These are phyloP conservation scores for Gleditsia sinensis DNA, from an alignment of 306 rosid genomes.

Conservation along the genomic window DNA sequence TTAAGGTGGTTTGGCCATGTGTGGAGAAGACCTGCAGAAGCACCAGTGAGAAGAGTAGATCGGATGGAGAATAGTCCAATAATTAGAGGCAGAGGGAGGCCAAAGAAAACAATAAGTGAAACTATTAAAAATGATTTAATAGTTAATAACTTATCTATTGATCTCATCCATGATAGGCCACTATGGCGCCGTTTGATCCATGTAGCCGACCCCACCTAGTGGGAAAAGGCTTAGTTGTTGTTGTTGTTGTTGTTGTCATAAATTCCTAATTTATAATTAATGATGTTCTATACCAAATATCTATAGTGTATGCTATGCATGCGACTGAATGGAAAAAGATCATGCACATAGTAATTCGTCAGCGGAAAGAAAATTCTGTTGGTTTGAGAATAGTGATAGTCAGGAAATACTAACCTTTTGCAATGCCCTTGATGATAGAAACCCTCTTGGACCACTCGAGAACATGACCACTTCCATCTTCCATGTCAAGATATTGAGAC, in stretches of 20 bases:
- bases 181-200: too few species aligned
- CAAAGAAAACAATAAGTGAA: too few species aligned
- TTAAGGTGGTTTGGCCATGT: too few species aligned
- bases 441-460: conserved; percentile 89
- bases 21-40: too few species aligned
- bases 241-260: not conserved
- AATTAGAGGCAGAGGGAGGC: too few species aligned
- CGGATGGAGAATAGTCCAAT: too few species aligned
- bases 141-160: too few species aligned
- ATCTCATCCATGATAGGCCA: too few species aligned
- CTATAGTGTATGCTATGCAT: not conserved
- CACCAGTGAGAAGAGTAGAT: too few species aligned
- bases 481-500: conserved; percentile 67
- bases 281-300: not conserved
- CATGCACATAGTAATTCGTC: not conserved
- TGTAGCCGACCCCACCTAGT: too few species aligned
- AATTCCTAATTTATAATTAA: not conserved
- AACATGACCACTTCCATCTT: conserved; percentile 58
- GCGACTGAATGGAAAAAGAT: not conserved
- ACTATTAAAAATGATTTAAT: too few species aligned
- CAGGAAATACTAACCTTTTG: conserved; percentile 64
- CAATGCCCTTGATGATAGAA: conserved; percentile 75
- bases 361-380: not conserved
- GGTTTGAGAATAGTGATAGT: not conserved
- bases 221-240: too few species aligned